phyloP scores from a whole-genome alignment of 164 flowering plant species.

The Malania oleifera region DNA sequence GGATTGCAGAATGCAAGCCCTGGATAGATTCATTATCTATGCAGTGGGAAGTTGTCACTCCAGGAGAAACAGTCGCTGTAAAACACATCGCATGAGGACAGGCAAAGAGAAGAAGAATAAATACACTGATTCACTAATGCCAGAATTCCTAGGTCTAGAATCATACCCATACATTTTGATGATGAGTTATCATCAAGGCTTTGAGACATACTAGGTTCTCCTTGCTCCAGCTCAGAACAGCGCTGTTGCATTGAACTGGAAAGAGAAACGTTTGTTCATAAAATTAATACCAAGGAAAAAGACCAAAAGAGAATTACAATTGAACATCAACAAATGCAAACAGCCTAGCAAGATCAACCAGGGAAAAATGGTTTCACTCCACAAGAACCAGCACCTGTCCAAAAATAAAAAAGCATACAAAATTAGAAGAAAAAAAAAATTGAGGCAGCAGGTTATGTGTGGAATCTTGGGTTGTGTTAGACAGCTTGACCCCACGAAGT shows the following conservation, averaged over 20 bases:
- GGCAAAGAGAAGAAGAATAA: background rate
- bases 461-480: too few relatives aligned
- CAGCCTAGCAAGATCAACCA: background rate
- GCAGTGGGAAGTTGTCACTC: conserved; percentile 27
- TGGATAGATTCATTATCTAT: conserved; percentile 35
- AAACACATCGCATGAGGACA: conserved; percentile 16
- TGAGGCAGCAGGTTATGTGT: too few relatives aligned
- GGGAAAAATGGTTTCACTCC: background rate
- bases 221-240: conserved; percentile 41
- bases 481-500: too few relatives aligned
- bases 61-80: conserved; percentile 34
- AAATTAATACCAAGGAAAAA: background rate
- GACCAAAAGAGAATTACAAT: too few relatives aligned
- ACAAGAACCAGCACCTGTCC: too few relatives aligned
- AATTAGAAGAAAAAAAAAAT: too few relatives aligned
- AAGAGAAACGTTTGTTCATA: background rate
- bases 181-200: conserved; percentile 33
- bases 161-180: conserved; percentile 29
- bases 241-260: conserved; percentile 42
- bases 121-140: background rate
- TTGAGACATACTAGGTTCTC: conserved; percentile 28
- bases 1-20: conserved; percentile 30
- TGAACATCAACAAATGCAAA: background rate
- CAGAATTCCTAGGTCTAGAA: background rate
- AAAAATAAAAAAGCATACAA: too few relatives aligned